Evolutionary conservation across 2,329 filamentous ascomycete species (phyloP).

Genomic region (Xylariaceae sp.): DNA sequence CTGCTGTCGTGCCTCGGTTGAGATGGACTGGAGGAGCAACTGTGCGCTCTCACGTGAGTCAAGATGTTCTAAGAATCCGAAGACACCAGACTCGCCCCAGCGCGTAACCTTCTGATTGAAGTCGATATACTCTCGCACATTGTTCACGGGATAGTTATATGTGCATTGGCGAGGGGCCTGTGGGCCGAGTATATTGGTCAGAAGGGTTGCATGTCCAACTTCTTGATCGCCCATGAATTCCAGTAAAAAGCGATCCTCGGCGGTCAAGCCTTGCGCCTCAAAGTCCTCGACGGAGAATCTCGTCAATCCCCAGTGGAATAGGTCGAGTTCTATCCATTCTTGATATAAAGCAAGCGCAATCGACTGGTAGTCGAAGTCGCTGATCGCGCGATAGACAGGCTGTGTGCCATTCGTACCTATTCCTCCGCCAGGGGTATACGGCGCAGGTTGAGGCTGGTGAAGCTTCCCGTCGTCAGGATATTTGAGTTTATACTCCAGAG

Average conservation of each 20-base stretch:
- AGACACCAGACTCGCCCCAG: constrained; percentile 47
- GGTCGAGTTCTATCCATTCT: constrained; percentile 80
- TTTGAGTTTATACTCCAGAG: constrained; percentile 58
- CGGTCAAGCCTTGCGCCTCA: constrained; percentile 59
- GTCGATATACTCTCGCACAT: constrained; percentile 73
- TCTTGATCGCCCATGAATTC: constrained; percentile 77
- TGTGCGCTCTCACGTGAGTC: constrained; percentile 53
- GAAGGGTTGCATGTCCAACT: constrained; percentile 69
- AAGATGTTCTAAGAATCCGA: constrained; percentile 19
- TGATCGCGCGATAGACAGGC: constrained; percentile 72
- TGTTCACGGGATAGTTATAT: constrained; percentile 77
- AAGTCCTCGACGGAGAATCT: constrained; percentile 69
- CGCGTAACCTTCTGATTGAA: constrained; percentile 84
- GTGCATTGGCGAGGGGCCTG: constrained; percentile 69
- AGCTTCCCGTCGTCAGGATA: constrained; percentile 71
- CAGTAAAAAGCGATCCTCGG: constrained; percentile 67
- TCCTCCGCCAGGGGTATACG: constrained; percentile 69
- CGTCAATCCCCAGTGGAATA: constrained; percentile 73
- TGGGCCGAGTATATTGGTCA: constrained; percentile 73
- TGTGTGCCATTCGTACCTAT: constrained; percentile 72
- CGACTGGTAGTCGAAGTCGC: constrained; percentile 80
- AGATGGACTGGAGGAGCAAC: constrained; percentile 71
- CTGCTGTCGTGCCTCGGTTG: constrained; percentile 77
- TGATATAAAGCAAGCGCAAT: constrained; percentile 72
- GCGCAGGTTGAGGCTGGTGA: constrained; percentile 63